These are phyloP conservation scores for Aspergillus bombycis DNA, from an alignment of 2,329 filamentous ascomycete species.

Conservation along the genomic window DNA sequence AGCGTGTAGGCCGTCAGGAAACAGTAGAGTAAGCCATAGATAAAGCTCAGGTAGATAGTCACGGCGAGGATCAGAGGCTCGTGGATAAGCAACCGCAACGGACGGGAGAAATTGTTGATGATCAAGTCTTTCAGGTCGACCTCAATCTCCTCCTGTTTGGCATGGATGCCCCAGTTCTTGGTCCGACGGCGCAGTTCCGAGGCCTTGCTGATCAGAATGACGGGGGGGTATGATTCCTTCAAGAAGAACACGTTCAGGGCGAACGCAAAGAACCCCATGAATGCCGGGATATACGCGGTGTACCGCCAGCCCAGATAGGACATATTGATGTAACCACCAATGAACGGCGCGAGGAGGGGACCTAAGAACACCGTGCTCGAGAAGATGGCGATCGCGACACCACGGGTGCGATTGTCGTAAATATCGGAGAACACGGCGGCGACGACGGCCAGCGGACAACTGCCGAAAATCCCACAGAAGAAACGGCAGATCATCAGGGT, in stretches of 20 bases:
- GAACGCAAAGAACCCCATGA: slow-evolving; percentile 56
- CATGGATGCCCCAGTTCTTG: slow-evolving; percentile 62
- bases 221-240: slow-evolving; percentile 58
- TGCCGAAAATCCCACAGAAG: slow-evolving; percentile 49
- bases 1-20: slow-evolving; percentile 43
- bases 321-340: slow-evolving; percentile 53
- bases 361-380: slow-evolving; percentile 57
- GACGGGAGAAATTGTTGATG: slow-evolving; percentile 51
- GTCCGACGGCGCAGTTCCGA: slow-evolving; percentile 55
- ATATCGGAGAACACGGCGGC: slow-evolving; percentile 50
- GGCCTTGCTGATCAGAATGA: slow-evolving; percentile 57
- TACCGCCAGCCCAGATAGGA: slow-evolving; percentile 52
- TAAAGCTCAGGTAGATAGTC: slow-evolving; percentile 44
- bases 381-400: slow-evolving; percentile 50
- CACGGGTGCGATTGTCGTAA: slow-evolving; percentile 46
- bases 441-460: slow-evolving; percentile 45
- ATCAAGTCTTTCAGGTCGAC: slow-evolving; percentile 51
- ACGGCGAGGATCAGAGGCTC: slow-evolving; percentile 48
- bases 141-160: slow-evolving; percentile 56
- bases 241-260: slow-evolving; percentile 43
- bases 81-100: slow-evolving; percentile 42
- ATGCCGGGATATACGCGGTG: slow-evolving; percentile 52
- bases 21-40: slow-evolving; percentile 40
- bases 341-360: slow-evolving; percentile 53
- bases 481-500: slow-evolving; percentile 46